Percentiles rank a stretch among this genome's conserved stretches.
Conservation (phyloP, 352 stramenopile species). For the Pythium utonaiense region DNA sequence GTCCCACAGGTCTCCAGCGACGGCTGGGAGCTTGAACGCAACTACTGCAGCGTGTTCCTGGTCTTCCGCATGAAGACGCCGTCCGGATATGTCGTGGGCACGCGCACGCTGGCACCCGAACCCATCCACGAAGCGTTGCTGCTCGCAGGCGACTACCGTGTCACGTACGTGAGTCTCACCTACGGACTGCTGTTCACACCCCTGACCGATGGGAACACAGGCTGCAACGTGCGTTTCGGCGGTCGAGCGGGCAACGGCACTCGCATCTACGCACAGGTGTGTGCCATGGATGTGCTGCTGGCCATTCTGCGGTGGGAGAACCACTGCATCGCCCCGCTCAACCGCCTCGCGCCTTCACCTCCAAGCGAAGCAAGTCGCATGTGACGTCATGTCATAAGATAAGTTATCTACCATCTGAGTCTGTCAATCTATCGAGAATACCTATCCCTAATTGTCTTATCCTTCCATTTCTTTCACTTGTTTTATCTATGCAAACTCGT, state of each 20-base stretch:
- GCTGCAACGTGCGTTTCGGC: constrained; percentile 24
- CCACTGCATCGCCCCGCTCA: constrained; percentile 26
- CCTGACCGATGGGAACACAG: not conserved
- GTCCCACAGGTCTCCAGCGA: constrained; percentile 17
- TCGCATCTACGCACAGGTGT: constrained; percentile 15
- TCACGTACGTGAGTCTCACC: constrained; percentile 22
- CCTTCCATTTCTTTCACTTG: too few relatives aligned
- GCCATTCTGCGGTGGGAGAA: constrained; percentile 27
- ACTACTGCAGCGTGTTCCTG: constrained; percentile 25
- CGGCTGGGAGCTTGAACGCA: constrained; percentile 18
- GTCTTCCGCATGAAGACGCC: constrained; percentile 19
- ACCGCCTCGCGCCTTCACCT: constrained; percentile 10
- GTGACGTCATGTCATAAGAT: not conserved
- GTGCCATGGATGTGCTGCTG: constrained; percentile 27
- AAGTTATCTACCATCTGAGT: not conserved
- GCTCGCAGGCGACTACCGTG: constrained; percentile 16
- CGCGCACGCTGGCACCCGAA: constrained; percentile 10
- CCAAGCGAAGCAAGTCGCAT: not conserved
- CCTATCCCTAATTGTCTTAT: too few relatives aligned
- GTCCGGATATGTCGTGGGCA: constrained; percentile 17
- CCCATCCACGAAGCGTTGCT: constrained; percentile 1
- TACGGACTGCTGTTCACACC: constrained; percentile 25
- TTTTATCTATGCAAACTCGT: too few relatives aligned
- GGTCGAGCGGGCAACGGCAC: constrained; percentile 26
- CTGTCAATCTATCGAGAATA: too few relatives aligned